These are phyloP conservation scores for Solanum ossicruentum DNA, from an alignment of 257 asterid genomes.

Conservation along the genomic window DNA sequence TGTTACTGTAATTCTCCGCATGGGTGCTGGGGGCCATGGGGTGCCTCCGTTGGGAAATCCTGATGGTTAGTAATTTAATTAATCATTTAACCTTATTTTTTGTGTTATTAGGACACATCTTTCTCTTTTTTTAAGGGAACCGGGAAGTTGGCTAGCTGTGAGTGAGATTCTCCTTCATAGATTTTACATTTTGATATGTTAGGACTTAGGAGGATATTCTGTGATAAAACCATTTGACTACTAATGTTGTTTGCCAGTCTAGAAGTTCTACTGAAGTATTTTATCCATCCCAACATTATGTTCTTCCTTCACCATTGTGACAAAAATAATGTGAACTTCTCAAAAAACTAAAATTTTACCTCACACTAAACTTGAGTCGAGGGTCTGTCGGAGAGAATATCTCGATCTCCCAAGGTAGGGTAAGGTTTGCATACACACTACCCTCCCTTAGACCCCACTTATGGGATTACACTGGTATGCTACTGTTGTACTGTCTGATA, in stretches of 20 bases:
- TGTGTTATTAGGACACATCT: neutral
- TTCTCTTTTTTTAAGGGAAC: neutral
- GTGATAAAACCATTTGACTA: neutral
- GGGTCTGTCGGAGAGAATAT: neutral
- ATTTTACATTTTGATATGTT: neutral
- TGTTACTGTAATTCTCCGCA: conserved; percentile 64
- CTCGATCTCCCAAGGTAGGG: neutral
- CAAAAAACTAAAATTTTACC: neutral
- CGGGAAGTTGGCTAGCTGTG: neutral
- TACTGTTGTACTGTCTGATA: neutral
- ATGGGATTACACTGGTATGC: neutral
- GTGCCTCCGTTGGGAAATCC: conserved; percentile 79
- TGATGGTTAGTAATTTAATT: conserved; percentile 49
- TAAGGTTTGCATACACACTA: neutral
- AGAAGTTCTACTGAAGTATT: neutral
- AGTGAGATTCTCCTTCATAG: neutral
- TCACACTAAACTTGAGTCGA: neutral
- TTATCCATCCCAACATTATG: neutral
- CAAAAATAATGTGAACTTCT: neutral
- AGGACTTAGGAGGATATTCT: neutral
- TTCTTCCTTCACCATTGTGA: neutral
- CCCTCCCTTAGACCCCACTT: neutral
- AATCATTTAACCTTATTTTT: neutral
- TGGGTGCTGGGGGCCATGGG: conserved; percentile 88
- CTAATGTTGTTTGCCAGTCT: neutral